Percentiles rank a stretch among this genome's conserved stretches.
Evolutionary conservation across 164 flowering plant genomes (phyloP).

Genomic region (Amborella trichopoda): DNA sequence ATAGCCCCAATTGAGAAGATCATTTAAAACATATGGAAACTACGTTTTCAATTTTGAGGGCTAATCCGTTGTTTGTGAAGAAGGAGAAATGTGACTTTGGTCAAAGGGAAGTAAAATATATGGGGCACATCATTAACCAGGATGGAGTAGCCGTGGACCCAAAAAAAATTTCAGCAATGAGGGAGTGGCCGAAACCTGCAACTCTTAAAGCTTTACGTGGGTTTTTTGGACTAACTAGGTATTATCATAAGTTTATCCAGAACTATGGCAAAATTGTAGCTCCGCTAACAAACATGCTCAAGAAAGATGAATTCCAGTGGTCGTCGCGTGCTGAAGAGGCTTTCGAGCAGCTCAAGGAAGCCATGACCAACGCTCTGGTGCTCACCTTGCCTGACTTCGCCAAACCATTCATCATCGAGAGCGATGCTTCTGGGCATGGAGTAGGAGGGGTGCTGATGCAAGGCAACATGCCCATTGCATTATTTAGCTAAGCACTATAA

Average conservation of each 20-base stretch:
- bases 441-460: background rate
- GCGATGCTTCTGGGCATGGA: background rate
- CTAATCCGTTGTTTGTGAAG: background rate
- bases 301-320: slow-evolving; percentile 1
- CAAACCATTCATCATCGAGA: background rate
- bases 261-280: background rate
- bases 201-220: background rate
- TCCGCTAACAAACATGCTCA: background rate
- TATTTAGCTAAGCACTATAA: background rate
- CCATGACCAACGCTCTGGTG: background rate
- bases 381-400: background rate
- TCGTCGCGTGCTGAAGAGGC: background rate
- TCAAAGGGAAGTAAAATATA: background rate
- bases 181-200: background rate
- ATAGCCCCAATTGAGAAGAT: background rate
- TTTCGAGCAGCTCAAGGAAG: background rate
- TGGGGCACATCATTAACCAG: background rate
- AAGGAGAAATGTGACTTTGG: background rate
- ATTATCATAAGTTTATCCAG: background rate
- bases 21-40: background rate
- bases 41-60: background rate
- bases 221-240: background rate
- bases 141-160: background rate
- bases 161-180: background rate
- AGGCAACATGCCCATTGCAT: background rate